Evolutionary conservation across 441 rosid genomes (phyloP), one percentile per base, ranked within the genome.

Genomic region (Jatropha multifida): DNA sequence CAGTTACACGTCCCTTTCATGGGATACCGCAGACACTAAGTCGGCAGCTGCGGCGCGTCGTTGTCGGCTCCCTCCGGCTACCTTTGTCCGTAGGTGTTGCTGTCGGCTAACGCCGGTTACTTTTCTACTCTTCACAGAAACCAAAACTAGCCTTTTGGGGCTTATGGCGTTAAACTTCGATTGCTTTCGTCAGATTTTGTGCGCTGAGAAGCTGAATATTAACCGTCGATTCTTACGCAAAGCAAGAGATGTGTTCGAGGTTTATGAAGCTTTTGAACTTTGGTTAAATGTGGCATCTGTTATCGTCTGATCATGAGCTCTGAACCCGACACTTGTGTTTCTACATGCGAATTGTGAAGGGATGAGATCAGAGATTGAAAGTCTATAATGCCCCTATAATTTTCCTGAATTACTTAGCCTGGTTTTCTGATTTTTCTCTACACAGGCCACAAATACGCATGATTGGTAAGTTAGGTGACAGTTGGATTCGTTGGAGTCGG

Each of bases 41-140:
- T 84, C 91, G 89, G 88, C 91, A 79, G 84, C 84, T 86, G 80
- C 86, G 86, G 85, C 85, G 87, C 80, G 37, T 85, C 80, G 11
- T 76, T 85, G 90, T 87, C 87, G 71, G 78, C 82, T 75, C 75
- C 18, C 26, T 15, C 77, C 76, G 68, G 85, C 81, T 83, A 76
- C 44, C 79, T 58, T 59, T 14, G 71, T 71, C 76, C 76, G 42
- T 76, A 74, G 80, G 72, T 65, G 59, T 62, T 68, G 18, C 23
- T 79, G 76, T 79, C 76, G 76, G 73, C 76, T 23, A 78, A 69
- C 65, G 76, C 77, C 74, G 82, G 69, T 69, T 23, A 14, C 63
- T 70, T 51, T 63, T 32, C 51, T 51, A 15, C 72, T n/a, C 37
- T 61, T 18, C 18, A 13, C 69, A 23, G n/a, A 40, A 62, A 69